Base-by-base conservation (phyloP, 2,329 filamentous ascomycete genomes). In the Penicillium italicum region DNA sequence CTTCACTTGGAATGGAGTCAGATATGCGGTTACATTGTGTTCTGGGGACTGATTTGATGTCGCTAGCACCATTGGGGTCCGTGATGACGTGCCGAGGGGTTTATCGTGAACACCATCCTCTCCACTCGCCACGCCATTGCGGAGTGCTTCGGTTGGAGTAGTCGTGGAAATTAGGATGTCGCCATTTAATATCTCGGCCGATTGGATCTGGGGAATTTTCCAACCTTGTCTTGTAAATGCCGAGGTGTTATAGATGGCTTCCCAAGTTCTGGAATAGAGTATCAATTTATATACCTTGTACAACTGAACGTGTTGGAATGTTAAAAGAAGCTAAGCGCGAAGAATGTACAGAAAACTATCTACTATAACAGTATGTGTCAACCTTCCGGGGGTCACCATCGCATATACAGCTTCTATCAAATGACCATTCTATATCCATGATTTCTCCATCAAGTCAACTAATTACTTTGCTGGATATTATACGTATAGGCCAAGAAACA, bases 41-140 rank as follows among this genome's bases (percentile, higher is more conserved):
- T 38, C 33, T n/a, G 16, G 26, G 50, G 49, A 44, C 44, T 56
- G 55, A 62, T 61, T 64, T 54, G 61, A 30, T 22, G 50, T 50
- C 24, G 51, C 53, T 61, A 57, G 63, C 65, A 62, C 46, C 66
- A 68, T 67, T 43, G 50, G 28, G 37, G 41, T 47, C 37, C 33
- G 12, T 26, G 57, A 68, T 68, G 59, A 50, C 63, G 66, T 64
- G 53, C 56, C 48, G 42, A 42, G 40, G 40, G 38, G 48, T 45
- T 51, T 61, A 28, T 55, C 47, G 43, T n/a, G 43, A 45, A 45
- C 43, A 46, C 52, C 53, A 50, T 64, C 28, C 33, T 48, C 59
- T 54, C 62, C 62, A 61, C 62, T 60, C 34, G 11, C 55, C 49
- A 59, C 62, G 62, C 61, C 47, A 63, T 62, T 57, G 50, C 38